Conservation (phyloP, 2,329 filamentous ascomycete genomes). For the Verticillium albo-atrum region DNA sequence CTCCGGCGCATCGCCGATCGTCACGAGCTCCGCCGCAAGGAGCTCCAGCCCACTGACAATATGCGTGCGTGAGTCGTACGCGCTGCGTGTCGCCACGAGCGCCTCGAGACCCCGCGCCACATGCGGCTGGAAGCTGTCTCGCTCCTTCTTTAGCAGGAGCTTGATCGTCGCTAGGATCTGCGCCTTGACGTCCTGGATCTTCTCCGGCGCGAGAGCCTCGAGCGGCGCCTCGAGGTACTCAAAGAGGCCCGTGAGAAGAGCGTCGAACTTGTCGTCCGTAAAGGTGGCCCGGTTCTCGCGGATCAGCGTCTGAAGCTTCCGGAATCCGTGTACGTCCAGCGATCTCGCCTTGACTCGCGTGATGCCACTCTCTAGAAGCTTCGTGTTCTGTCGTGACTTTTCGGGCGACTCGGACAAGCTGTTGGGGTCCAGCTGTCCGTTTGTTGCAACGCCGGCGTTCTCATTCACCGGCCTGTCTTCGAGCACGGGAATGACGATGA, state of each 20-base stretch:
- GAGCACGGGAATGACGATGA: slow-evolving; percentile 45
- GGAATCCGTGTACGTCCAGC: slow-evolving; percentile 78
- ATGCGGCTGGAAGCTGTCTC: slow-evolving; percentile 62
- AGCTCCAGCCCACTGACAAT: slow-evolving; percentile 72
- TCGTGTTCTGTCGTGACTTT: slow-evolving; percentile 51
- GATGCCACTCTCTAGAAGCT: slow-evolving; percentile 70
- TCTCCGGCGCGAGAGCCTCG: slow-evolving; percentile 51
- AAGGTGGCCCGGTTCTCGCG: slow-evolving; percentile 62
- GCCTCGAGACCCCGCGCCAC: slow-evolving; percentile 64
- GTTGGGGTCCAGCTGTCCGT: slow-evolving; percentile 2
- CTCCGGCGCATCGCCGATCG: slow-evolving; percentile 58
- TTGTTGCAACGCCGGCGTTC: slow-evolving; percentile 28
- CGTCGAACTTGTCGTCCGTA: slow-evolving; percentile 63
- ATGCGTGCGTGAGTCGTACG: slow-evolving; percentile 65
- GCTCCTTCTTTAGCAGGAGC: slow-evolving; percentile 64
- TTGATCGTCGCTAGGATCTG: slow-evolving; percentile 72
- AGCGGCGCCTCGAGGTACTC: slow-evolving; percentile 65
- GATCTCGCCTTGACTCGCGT: slow-evolving; percentile 65
- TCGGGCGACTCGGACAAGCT: slow-evolving; percentile 37
- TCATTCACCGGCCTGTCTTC: slow-evolving; percentile 59
- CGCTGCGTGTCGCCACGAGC: slow-evolving; percentile 59
- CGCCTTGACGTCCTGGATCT: slow-evolving; percentile 67
- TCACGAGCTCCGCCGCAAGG: slow-evolving; percentile 67
- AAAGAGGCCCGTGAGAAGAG: slow-evolving; percentile 63
- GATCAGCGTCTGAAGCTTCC: slow-evolving; percentile 70